These are phyloP conservation scores for Hansfordia pulvinata DNA, from an alignment of 2,329 filamentous ascomycete genomes.

Conservation along the genomic window DNA sequence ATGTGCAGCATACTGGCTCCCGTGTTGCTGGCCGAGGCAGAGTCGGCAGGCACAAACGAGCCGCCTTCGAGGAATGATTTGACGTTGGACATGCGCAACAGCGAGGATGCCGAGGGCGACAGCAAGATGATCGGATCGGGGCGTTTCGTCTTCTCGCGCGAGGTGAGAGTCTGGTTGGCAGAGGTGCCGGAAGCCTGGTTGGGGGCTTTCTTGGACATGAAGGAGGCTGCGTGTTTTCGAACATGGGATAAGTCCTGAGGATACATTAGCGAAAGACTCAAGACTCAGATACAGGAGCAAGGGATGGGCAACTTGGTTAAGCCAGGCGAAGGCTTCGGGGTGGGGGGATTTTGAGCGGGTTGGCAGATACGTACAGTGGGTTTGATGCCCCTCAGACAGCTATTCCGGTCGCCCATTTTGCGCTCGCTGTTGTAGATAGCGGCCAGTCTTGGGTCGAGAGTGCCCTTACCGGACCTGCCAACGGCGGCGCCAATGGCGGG, in stretches of 20 bases:
- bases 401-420: slow-evolving; percentile 86
- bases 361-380: slow-evolving; percentile 50
- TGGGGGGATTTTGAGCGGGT: too few species aligned
- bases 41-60: slow-evolving; percentile 64
- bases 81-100: slow-evolving; percentile 91
- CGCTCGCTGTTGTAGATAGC: slow-evolving; percentile 89
- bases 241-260: slow-evolving; percentile 86
- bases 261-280: too few species aligned
- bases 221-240: slow-evolving; percentile 68
- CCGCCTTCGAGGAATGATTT: slow-evolving; percentile 86
- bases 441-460: slow-evolving; percentile 65
- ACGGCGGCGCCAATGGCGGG: slow-evolving; percentile 28
- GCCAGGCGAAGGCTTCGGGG: too few species aligned
- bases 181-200: slow-evolving; percentile 21
- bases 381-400: slow-evolving; percentile 73
- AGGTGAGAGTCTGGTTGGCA: slow-evolving; percentile 30
- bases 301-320: slow-evolving; percentile 1
- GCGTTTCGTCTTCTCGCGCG: slow-evolving; percentile 40
- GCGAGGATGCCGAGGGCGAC: slow-evolving; percentile 86
- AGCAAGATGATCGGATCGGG: slow-evolving; percentile 88
- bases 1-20: slow-evolving; percentile 76
- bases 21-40: slow-evolving; percentile 43
- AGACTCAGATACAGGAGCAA: background rate
- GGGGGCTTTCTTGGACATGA: slow-evolving; percentile 51
- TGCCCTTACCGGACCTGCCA: slow-evolving; percentile 46